Base-by-base conservation (phyloP, 2,329 filamentous ascomycete species). In the Tolypocladium tundrense region DNA sequence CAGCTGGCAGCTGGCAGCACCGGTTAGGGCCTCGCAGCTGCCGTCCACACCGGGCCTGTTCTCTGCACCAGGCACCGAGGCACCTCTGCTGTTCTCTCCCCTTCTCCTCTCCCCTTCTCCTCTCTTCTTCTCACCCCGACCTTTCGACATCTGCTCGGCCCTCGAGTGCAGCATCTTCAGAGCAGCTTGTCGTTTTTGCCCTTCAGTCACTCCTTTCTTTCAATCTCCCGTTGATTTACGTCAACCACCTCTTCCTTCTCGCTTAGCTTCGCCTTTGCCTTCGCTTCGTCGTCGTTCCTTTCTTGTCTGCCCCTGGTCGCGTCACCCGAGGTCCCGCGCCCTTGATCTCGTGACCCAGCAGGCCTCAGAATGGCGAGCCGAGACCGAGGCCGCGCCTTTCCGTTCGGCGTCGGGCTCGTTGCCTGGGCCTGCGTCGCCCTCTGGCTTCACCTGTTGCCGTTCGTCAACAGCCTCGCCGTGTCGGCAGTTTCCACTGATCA, bases 381-480 rank as follows among this genome's bases (percentile, higher is more conserved):
- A 27, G 58, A 33, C 56, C 48, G 40, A 19, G 43, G 33, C 14
- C 24, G 19, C 13, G 39, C 55, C 35, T 6, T 19, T 24, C 21
- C 16, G 21, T 14, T 54, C 27, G 37, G 42, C 11, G 3, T 50
- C 14, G 31, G 39, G n/a, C 52, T 59, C 54, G 39, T 57, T 19
- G 53, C 53, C 45, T 63, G 62, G 62, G 50, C 59, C 33, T 64
- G 61, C 61, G n/a, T 61, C 37, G 33, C 60, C 19, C 33, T 62
- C 45, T 54, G 69, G 50, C 41, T 69, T n/a, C 52, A 63, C 43
- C 58, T 67, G 40, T 50, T 62, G 56, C 55, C 64, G 56, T 57
- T 64, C 52, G 59, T 61, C 19, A 58, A 60, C 56, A 60, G 65
- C 27, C 59, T 62, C 27, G 60, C 55, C 51, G 60, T 59, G 37